Evolutionary conservation across 768 basidiomycete genomes (phyloP).

Genomic region (Lepiota venenata): DNA sequence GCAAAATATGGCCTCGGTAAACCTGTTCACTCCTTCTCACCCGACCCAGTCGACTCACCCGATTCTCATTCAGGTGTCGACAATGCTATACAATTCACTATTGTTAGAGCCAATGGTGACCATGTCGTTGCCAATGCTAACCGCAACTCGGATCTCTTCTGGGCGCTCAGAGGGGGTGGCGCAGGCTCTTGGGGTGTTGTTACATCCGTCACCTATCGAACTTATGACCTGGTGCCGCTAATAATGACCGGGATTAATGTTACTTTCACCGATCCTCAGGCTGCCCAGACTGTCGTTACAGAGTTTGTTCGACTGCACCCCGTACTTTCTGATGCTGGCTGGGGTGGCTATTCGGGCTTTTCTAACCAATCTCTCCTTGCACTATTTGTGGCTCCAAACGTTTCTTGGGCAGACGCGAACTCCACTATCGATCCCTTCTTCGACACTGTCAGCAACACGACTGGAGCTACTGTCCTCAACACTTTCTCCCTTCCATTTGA

Average conservation of each 20-base stretch:
- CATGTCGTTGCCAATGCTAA: conserved; percentile 35
- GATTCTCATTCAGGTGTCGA: conserved; percentile 34
- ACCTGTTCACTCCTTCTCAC: conserved; percentile 18
- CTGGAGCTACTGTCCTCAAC: conserved; percentile 14
- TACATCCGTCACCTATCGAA: conserved; percentile 42
- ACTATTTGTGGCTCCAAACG: conserved; percentile 29
- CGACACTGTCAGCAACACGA: conserved; percentile 20
- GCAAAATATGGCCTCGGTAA: conserved; percentile 40
- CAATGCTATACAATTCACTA: conserved; percentile 40
- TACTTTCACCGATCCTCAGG: conserved; percentile 27
- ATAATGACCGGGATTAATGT: conserved; percentile 21
- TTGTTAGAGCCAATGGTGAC: conserved; percentile 40
- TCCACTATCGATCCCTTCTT: conserved; percentile 31
- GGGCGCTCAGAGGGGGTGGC: conserved; percentile 50
- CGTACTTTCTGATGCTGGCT: conserved; percentile 37
- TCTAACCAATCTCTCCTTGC: conserved; percentile 20
- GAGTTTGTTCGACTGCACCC: conserved; percentile 32
- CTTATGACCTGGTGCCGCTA: conserved; percentile 34
- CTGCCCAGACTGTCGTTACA: conserved; percentile 25
- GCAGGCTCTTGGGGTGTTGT: conserved; percentile 48
- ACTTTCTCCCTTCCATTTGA: conserved; percentile 15
- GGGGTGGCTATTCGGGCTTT: conserved; percentile 35
- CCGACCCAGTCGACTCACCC: conserved; percentile 1
- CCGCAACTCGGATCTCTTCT: conserved; percentile 45
- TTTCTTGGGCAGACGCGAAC: conserved; percentile 30